A percentile compares a stretch with the other conserved stretches of the same genome.
phyloP scores from a whole-genome alignment of 805 yeast genomes.

The Metschnikowia cerradonensis region DNA sequence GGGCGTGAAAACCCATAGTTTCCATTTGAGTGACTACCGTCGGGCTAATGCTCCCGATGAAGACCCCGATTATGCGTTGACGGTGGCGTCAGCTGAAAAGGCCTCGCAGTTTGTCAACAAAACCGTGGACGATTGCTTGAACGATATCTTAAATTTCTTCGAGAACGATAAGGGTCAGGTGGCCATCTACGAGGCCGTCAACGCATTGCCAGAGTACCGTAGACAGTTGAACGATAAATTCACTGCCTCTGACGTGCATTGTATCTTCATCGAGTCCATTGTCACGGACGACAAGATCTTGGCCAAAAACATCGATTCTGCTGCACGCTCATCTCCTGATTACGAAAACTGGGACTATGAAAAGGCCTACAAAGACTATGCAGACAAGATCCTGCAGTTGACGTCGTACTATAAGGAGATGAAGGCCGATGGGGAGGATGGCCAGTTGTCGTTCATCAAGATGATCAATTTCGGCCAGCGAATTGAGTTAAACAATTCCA shows the following conservation, averaged over 20 bases:
- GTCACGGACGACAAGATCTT: conserved; percentile 70
- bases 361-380: conserved; percentile 73
- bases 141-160: conserved; percentile 69
- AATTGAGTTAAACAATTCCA: conserved; percentile 72
- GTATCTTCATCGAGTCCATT: conserved; percentile 82
- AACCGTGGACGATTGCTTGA: conserved; percentile 59
- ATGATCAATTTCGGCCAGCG: conserved; percentile 88
- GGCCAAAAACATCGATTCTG: conserved; percentile 66
- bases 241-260: conserved; percentile 59
- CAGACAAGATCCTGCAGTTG: conserved; percentile 63
- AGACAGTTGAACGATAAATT: conserved; percentile 52
- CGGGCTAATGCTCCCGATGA: conserved; percentile 46
- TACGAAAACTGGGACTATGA: conserved; percentile 71
- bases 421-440: conserved; percentile 44
- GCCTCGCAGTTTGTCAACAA: conserved; percentile 44
- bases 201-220: conserved; percentile 72
- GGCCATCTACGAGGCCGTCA: conserved; percentile 94
- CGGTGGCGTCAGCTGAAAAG: conserved; percentile 45
- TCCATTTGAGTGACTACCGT: conserved; percentile 86
- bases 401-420: conserved; percentile 72
- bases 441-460: conserved; percentile 65
- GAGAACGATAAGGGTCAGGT: conserved; percentile 82
- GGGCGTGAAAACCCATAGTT: conserved; percentile 79
- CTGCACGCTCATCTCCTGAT: conserved; percentile 86
- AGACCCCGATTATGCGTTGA: conserved; percentile 63